Base-by-base conservation (phyloP, 805 yeast species). In the Saturnispora ahearnii region DNA sequence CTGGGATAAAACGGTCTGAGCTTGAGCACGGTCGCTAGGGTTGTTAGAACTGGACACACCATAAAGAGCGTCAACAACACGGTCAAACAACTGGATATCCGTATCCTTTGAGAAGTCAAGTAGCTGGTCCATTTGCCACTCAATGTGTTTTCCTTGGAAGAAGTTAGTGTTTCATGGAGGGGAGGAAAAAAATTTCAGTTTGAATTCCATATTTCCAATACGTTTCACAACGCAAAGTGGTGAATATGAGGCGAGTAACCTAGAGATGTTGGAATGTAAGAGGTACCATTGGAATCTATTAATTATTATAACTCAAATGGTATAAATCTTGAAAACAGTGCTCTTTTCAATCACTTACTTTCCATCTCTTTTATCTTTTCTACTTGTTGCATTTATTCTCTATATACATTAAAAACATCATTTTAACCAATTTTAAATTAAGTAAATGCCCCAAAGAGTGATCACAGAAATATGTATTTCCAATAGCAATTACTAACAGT, bases 91-190 rank as follows among this genome's bases (percentile, higher is more conserved):
- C 45, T 69, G 72, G 58, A 91, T 79, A 69, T 93, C 96, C 57
- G 91, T 73, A 38, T 88, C 96, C 60, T 77, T 79, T 49, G 84
- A 74, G 69, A 91, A 90, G 69, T 91, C 96, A 59, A 93, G 79
- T 62, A 93, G 77, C 45, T 84, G 73, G 57, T 91, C 97, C 98
- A 91, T 91, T 24, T 33, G 41, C 28, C 42, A 38, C 42, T 24
- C 30, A 38, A 38, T 38, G 28, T n/a, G 18, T 12, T 38, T 38
- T 38, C 30, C 24, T 38, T 11, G 12, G 41, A 33, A 46, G 31
- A 41, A 40, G 22, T 30, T 37, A n/a, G 40, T 40, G 38, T 24
- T 21, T 45, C 18, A 10, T 28, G 24, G 28, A 45, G 30, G 38
- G 40, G 40, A 36, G 18, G 40, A 36, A 36, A 36, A 36, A 36